phyloP scores from a whole-genome alignment of 257 asterid genomes.

The Solanum sitiens region DNA sequence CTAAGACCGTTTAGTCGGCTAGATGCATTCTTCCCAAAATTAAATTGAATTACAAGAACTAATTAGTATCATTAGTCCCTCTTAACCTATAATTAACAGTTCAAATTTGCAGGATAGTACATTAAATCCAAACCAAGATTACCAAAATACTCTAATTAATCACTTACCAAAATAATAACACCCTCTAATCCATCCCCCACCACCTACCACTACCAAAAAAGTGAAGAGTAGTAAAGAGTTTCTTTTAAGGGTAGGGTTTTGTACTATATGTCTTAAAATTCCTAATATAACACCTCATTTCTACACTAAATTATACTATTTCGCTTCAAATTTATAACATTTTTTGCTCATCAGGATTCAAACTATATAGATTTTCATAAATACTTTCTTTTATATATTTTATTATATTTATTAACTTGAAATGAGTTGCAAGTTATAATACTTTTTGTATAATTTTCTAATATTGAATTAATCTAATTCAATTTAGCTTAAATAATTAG shows the following conservation, averaged over 20 bases:
- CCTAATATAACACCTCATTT: neutral
- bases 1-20: neutral
- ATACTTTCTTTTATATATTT: neutral
- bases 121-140: neutral
- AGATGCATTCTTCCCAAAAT: neutral
- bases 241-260: neutral
- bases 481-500: neutral
- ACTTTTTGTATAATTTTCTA: neutral
- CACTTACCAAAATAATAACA: neutral
- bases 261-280: neutral
- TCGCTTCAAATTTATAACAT: neutral
- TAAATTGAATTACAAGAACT: neutral
- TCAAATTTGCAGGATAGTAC: neutral
- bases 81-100: neutral
- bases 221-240: neutral
- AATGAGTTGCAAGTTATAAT: neutral
- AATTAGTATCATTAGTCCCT: neutral
- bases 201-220: neutral
- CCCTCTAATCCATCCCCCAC: neutral
- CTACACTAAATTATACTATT: neutral
- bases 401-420: neutral
- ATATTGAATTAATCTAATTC: neutral
- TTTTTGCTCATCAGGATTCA: neutral
- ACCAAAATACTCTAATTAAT: neutral
- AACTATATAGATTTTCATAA: neutral